phyloP scores from a whole-genome alignment of 768 basidiomycete genomes.

The Rhizopogon roseolus region DNA sequence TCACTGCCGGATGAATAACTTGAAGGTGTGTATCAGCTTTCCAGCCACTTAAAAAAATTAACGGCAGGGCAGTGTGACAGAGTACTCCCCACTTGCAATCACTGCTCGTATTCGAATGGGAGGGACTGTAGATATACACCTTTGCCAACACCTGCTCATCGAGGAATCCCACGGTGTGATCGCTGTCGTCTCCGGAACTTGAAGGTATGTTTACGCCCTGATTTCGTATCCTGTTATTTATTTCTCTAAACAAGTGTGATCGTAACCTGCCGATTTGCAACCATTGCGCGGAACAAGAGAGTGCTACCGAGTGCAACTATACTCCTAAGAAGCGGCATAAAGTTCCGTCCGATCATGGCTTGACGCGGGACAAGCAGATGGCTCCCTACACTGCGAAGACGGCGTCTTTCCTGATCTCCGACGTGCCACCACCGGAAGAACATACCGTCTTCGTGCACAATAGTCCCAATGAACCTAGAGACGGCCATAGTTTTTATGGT shows the following conservation, averaged over 20 bases:
- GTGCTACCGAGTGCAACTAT: constrained; percentile 58
- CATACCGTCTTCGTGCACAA: constrained; percentile 8
- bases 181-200: constrained; percentile 62
- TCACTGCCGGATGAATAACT: constrained; percentile 65
- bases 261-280: constrained; percentile 69
- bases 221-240: background rate
- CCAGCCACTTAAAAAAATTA: constrained; percentile 4
- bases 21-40: constrained; percentile 47
- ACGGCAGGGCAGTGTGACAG: constrained; percentile 54
- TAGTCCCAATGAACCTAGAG: constrained; percentile 20
- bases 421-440: constrained; percentile 31
- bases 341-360: constrained; percentile 38
- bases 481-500: constrained; percentile 41
- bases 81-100: constrained; percentile 65
- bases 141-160: constrained; percentile 68
- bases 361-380: constrained; percentile 31
- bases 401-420: constrained; percentile 44
- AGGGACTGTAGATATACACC: constrained; percentile 70
- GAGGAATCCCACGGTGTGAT: constrained; percentile 72
- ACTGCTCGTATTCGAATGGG: constrained; percentile 62
- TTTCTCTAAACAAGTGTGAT: constrained; percentile 47
- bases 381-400: constrained; percentile 41
- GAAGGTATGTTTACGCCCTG: constrained; percentile 41
- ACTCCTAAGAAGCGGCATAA: constrained; percentile 68
- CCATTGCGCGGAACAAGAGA: constrained; percentile 49